Conservation (phyloP, 2,329 filamentous ascomycete species). For the Celoporthe dispersa region DNA sequence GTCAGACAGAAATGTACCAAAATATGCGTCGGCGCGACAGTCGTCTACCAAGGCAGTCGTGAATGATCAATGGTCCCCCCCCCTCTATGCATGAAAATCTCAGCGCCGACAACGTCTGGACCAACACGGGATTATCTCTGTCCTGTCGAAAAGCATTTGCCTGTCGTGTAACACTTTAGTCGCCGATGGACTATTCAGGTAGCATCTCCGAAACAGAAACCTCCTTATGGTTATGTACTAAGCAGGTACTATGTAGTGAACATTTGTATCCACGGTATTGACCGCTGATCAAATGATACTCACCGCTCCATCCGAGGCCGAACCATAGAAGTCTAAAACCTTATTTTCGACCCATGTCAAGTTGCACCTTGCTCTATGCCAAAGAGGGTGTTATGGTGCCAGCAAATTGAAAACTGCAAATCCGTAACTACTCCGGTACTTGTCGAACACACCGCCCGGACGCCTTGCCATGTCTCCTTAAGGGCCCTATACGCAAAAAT, state of each 20-base stretch:
- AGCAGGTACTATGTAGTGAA: background rate
- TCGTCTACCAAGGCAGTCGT: no score
- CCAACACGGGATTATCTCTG: background rate
- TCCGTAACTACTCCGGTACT: background rate
- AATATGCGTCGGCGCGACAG: no score
- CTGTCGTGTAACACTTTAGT: background rate
- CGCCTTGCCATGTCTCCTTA: background rate
- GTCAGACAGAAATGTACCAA: background rate
- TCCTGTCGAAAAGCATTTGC: background rate
- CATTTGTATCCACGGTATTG: background rate
- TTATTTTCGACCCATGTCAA: background rate
- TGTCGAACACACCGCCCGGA: no score
- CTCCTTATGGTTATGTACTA: background rate
- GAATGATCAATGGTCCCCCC: no score
- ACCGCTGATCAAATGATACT: background rate
- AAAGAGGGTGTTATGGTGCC: background rate
- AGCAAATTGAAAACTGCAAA: background rate
- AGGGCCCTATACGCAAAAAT: background rate
- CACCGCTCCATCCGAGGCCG: background rate
- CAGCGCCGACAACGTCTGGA: background rate
- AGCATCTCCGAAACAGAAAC: background rate
- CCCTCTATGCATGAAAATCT: background rate
- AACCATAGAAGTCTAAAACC: background rate
- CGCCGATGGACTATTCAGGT: background rate
- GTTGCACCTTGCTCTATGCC: background rate